A percentile compares a stretch with the other conserved stretches of the same genome.
Evolutionary conservation across 2,329 filamentous ascomycete species (phyloP).

Genomic region (Trichoderma semiorbis): DNA sequence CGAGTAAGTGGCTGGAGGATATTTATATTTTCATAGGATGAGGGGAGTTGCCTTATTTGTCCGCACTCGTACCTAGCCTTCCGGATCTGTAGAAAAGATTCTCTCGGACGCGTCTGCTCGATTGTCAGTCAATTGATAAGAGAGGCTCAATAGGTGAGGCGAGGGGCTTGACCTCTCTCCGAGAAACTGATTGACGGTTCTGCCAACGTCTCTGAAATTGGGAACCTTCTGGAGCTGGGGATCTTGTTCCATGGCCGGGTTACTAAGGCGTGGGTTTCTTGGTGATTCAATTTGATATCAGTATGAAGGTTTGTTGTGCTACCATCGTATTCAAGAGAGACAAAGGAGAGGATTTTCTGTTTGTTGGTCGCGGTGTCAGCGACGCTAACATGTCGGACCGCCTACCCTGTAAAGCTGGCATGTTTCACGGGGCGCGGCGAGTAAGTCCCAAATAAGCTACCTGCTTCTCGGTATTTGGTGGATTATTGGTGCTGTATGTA

Average conservation of each 20-base stretch:
- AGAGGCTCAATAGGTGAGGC: neutral
- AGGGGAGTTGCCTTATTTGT: neutral
- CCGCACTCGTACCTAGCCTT: conserved; percentile 46
- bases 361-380: neutral
- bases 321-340: neutral
- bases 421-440: neutral
- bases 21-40: conserved; percentile 15
- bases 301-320: neutral
- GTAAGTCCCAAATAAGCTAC: neutral
- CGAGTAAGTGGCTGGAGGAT: neutral
- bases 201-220: conserved; percentile 76
- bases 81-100: conserved; percentile 67
- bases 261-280: neutral
- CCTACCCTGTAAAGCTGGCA: neutral
- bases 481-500: neutral
- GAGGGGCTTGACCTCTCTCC: conserved; percentile 47
- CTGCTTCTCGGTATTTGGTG: neutral
- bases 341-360: neutral
- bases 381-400: neutral
- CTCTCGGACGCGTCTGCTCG: conserved; percentile 49
- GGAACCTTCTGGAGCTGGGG: conserved; percentile 42
- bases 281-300: neutral
- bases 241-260: conserved; percentile 5
- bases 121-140: conserved; percentile 12
- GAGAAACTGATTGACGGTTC: conserved; percentile 59